Evolutionary conservation across 192 early-diverging fungal species (phyloP), one percentile per base, ranked within the genome.

Genomic region (Pilaira anomala): DNA sequence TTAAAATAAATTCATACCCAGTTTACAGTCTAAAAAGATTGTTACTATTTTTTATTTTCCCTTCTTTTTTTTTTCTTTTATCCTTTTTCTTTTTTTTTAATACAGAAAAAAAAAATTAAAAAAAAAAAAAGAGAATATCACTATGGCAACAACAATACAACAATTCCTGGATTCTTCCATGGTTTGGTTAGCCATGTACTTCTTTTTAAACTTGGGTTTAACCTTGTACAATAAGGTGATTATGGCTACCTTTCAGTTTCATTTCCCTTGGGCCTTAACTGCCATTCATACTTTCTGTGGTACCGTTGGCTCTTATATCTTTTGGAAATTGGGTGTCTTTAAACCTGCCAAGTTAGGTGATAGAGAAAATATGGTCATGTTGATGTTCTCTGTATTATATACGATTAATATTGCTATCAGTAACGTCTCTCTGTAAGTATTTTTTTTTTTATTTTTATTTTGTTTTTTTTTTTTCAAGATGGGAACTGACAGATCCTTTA

Each of bases 211-310:
- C 70, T 79, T 93, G 16, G 65, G 85, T 3, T 75, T 95, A 22
- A 93, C 93, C 2, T 76, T 95, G 16, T 91, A 90, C 75, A 93
- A 89, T 78, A 93, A 96, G 77, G 82, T 85, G 46, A 86, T 94
- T 42, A 76, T 94, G 57, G 79, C 85, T 52, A 80, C 85, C 60
- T 85, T 86, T 65, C 57, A 79, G 29, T 96, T 91, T 68, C 78
- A 76, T 4, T 93, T 85, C 65, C 93, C 93, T 7, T 93, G 93
- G 93, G 85, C 88, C 7, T 77, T 96, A 0, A 96, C 93, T 0
- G 90, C 89, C 2, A 83, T 92, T 55, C 93, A 96, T 68, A 88
- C 87, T 8, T 62, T 92, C 1, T 82, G 85, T 50, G 83, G 88
- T 42, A 81, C 85, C 1, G 62, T 91, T 22, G 93, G 93, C 0